phyloP scores from a whole-genome alignment of 441 rosid genomes.

The Metrosideros polymorpha region DNA sequence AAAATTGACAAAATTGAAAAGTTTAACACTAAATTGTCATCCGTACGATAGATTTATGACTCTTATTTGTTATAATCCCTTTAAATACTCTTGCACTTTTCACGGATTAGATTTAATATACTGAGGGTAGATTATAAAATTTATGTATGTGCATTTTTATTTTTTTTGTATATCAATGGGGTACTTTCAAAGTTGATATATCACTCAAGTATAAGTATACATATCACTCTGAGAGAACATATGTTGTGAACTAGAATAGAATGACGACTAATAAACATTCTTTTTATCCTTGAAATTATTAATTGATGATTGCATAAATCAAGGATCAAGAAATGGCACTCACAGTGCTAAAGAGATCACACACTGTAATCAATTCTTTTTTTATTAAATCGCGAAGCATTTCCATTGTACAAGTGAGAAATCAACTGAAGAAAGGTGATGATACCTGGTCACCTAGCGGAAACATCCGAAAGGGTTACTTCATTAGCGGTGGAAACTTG shows the following conservation, averaged over 20 bases:
- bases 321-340: not conserved
- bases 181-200: not conserved
- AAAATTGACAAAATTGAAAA: no score
- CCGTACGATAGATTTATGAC: no score
- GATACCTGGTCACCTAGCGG: not conserved
- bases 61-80: no score
- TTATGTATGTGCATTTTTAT: no score
- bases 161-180: not conserved
- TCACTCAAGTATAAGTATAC: not conserved
- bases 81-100: no score
- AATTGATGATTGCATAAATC: not conserved
- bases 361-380: not conserved
- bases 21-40: no score
- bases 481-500: not conserved
- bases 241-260: no score
- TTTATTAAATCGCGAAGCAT: not conserved
- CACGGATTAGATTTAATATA: no score
- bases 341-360: not conserved
- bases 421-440: not conserved
- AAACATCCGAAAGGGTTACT: not conserved
- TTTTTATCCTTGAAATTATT: no score
- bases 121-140: no score
- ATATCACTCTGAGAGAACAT: no score
- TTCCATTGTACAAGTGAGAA: not conserved
- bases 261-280: no score